These are phyloP conservation scores for Amanita fuliginea DNA, from an alignment of 768 basidiomycete species.

Conservation along the genomic window DNA sequence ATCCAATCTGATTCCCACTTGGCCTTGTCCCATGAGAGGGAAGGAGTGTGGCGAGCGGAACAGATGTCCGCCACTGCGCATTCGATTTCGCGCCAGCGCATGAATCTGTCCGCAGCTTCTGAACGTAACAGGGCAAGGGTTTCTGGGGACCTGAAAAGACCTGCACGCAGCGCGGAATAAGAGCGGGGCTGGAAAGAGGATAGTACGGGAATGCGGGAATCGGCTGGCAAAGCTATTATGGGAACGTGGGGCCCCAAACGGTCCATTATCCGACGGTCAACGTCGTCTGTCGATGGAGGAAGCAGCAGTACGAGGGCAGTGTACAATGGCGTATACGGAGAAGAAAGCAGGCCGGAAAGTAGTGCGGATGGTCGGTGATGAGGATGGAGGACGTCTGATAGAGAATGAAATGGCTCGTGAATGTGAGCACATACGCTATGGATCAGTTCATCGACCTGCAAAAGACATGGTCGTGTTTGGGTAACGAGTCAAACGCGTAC, in stretches of 20 bases:
- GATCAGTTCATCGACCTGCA: constrained; percentile 22
- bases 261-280: constrained; percentile 34
- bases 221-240: constrained; percentile 39
- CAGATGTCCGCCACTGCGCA: constrained; percentile 35
- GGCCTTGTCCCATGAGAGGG: constrained; percentile 41
- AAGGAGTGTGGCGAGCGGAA: neutral
- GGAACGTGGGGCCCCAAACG: constrained; percentile 43
- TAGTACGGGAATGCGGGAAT: constrained; percentile 11
- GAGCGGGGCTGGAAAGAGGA: constrained; percentile 49
- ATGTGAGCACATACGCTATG: constrained; percentile 28
- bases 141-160: constrained; percentile 56
- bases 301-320: constrained; percentile 49
- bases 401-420: constrained; percentile 42
- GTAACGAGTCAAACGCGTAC: neutral
- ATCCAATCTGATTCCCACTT: constrained; percentile 64
- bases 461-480: constrained; percentile 4
- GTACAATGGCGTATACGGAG: constrained; percentile 45
- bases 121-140: constrained; percentile 42
- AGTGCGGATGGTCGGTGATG: constrained; percentile 38
- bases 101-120: constrained; percentile 60
- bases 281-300: constrained; percentile 22
- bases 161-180: constrained; percentile 38
- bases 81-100: constrained; percentile 65
- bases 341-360: constrained; percentile 43
- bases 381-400: constrained; percentile 44